A percentile compares a stretch with the other conserved stretches of the same genome.
Evolutionary conservation across 768 basidiomycete genomes (phyloP).

Genomic region (Hysterangium stoloniferum): DNA sequence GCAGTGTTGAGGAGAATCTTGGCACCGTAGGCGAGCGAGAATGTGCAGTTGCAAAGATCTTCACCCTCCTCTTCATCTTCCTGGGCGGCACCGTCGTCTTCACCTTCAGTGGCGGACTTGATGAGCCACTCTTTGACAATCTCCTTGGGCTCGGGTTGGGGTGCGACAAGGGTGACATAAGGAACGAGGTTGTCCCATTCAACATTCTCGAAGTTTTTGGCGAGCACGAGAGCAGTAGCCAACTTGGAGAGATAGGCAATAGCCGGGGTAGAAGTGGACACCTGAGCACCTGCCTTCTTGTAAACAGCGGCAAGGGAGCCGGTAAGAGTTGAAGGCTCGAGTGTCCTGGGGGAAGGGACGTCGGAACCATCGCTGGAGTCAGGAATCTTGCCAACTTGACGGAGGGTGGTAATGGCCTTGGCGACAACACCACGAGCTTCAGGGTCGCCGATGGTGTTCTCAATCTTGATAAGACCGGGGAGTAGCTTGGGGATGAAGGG

Average conservation of each 20-base stretch:
- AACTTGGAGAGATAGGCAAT: conserved; percentile 67
- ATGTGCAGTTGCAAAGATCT: conserved; percentile 98
- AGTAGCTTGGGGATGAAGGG: conserved; percentile 95
- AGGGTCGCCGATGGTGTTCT: conserved; percentile 91
- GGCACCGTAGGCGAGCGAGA: conserved; percentile 97
- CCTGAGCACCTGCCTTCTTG: conserved; percentile 74
- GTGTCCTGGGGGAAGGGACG: conserved; percentile 76
- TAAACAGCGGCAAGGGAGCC: conserved; percentile 66
- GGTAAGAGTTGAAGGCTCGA: conserved; percentile 60
- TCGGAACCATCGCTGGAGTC: conserved; percentile 79
- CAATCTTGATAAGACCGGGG: conserved; percentile 92
- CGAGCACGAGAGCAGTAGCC: conserved; percentile 80
- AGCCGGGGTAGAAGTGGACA: conserved; percentile 45
- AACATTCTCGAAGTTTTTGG: conserved; percentile 85
- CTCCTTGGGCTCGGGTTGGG: conserved; percentile 56
- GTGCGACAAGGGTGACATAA: conserved; percentile 60
- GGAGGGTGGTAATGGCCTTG: conserved; percentile 91
- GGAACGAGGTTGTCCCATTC: conserved; percentile 81
- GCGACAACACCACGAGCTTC: conserved; percentile 91
- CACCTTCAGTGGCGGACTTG: conserved; percentile 71
- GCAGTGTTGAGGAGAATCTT: conserved; percentile 98
- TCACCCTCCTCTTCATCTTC: conserved; percentile 98
- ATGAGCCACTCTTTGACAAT: conserved; percentile 84
- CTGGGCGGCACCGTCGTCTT: conserved; percentile 53
- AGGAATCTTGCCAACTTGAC: conserved; percentile 89